Conservation (phyloP, 345 rosid species). For the Syzygium aromaticum region DNA sequence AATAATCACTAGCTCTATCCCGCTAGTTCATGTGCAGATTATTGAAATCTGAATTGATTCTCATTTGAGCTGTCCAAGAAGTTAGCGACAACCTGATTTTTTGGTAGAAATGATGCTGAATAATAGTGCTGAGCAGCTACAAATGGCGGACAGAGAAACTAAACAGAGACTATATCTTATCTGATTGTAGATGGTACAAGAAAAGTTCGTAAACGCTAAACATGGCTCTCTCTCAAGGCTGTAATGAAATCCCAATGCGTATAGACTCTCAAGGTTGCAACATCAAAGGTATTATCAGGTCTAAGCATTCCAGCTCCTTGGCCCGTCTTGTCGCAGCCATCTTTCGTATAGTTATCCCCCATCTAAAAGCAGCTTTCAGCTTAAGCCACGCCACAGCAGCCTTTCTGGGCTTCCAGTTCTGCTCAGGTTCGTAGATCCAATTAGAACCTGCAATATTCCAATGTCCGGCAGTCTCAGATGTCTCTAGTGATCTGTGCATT, state of each 20-base stretch:
- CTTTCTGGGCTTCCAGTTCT: too few relatives aligned
- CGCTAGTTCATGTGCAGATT: background rate
- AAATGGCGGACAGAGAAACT: background rate
- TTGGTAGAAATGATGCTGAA: background rate
- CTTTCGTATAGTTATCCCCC: too few relatives aligned
- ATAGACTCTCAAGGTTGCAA: background rate
- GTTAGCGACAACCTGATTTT: background rate
- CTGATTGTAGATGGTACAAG: background rate
- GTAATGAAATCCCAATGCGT: background rate
- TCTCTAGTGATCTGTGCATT: background rate
- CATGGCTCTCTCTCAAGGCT: background rate
- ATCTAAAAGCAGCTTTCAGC: too few relatives aligned
- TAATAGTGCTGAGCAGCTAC: background rate
- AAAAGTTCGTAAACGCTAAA: background rate
- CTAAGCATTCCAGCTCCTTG: background rate
- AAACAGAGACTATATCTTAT: background rate
- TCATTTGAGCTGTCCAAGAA: background rate
- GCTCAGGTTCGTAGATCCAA: background rate
- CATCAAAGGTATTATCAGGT: background rate
- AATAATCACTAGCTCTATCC: background rate
- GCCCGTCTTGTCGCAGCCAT: background rate
- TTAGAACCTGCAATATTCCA: background rate
- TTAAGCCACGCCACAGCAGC: too few relatives aligned
- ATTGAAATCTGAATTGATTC: background rate
- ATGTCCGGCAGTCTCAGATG: background rate